Base-by-base conservation (phyloP, 225 moss, liverwort and hornwort genomes). In the Anthoceros angustus region DNA sequence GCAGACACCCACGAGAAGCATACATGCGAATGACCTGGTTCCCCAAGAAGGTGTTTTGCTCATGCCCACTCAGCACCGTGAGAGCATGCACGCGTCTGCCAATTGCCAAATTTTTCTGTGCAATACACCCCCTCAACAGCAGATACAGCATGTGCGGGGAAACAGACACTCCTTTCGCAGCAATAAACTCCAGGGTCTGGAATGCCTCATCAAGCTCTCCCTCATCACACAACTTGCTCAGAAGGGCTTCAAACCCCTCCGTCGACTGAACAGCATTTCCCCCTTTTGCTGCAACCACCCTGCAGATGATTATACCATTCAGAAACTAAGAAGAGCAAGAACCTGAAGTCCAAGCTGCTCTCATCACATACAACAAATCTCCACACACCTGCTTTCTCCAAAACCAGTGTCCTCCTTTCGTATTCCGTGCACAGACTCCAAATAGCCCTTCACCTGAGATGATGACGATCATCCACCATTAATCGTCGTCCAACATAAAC, bases 211-310 rank as follows among this genome's bases (percentile, higher is more conserved):
- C 55, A 5, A 55, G 55, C 55, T 55, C n/a, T 20, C 14, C 14
- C n/a, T 55, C 55, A 7, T 55, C 55, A 55, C 55, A 55, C 55
- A 55, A 20, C n/a, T 55, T 55, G 55, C 55, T 55, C 55, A 55
- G n/a, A 20, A 55, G 55, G 6, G 55, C 55, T 55, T 55, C 55
- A 18, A 55, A 23, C 8, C 55, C 55, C 14, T 55, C 55, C 4
- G 55, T 15, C 8, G 55, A 55, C 55, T 55, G 18, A 23, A 55
- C 18, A 20, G 12, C 18, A 23, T 55, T 15, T 1, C 32, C 32
- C 32, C 32, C 32, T 0, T 55, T 55, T 0, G 7, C 55, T 12
- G 18, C 7, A 9, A 55, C 6, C 18, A 20, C 6, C 23, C 55
- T 55, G 55, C 18, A 48, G 12, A 48, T 32, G 55, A 55, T 50